phyloP scores from a whole-genome alignment of 306 rosid genomes.

The Prunus kanzakura region DNA sequence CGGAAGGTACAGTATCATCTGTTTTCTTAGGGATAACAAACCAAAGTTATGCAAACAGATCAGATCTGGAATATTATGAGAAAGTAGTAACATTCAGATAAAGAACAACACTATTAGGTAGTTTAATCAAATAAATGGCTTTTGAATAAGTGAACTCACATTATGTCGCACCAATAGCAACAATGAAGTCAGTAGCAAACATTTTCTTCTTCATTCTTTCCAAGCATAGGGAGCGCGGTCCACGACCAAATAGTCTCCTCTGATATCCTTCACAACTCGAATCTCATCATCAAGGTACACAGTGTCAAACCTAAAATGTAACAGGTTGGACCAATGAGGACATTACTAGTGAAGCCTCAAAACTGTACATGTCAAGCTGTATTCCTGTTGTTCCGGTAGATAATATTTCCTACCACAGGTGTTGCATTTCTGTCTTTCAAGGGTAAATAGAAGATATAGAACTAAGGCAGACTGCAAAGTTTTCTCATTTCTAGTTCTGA shows the following conservation, averaged over 20 bases:
- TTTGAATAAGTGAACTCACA: constrained; percentile 16
- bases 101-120: background rate
- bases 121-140: background rate
- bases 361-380: background rate
- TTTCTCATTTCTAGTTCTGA: background rate
- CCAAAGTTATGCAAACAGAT: background rate
- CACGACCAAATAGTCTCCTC: constrained; percentile 83
- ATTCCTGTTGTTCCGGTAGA: background rate
- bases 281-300: constrained; percentile 72
- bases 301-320: constrained; percentile 62
- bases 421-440: background rate
- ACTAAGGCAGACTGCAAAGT: background rate
- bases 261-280: constrained; percentile 77
- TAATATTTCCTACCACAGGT: background rate
- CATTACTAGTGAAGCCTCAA: background rate
- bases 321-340: background rate
- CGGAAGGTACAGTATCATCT: background rate
- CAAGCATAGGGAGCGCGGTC: constrained; percentile 72
- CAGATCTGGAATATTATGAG: background rate
- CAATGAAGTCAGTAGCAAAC: background rate
- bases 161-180: background rate
- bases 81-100: background rate
- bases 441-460: background rate
- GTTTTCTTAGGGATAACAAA: background rate
- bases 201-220: constrained; percentile 50